Evolutionary conservation across 2,329 filamentous ascomycete species (phyloP), one percentile per base, ranked within the genome.

Genomic region (Fusarium sp.): DNA sequence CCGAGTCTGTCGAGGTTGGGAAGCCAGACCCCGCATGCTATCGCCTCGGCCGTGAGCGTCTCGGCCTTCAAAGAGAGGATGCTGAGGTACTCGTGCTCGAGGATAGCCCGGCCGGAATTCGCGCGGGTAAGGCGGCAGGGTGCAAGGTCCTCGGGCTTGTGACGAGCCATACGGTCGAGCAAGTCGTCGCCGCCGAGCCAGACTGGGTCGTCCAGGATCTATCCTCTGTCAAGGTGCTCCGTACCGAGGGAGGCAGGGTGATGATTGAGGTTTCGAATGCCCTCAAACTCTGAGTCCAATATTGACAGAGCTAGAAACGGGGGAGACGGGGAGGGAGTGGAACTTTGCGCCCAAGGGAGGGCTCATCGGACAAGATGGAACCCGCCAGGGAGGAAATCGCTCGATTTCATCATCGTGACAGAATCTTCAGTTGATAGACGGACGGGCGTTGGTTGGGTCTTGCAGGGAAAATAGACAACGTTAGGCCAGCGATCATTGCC

Each of bases 131-230:
- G 83, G 93, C 90, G 1, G 95, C 95, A 11, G 95, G 94, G 2
- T 98, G 93, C 85, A 92, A 89, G 79, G 95, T 98, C 14, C 84
- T 97, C 53, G 95, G 92, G n/a, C 84, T 98, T 62, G 90, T 93
- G 64, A 98, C 95, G 62, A 97, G 94, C 79, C 95, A 98, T 84
- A 90, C 89, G 29, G 85, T 92, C 53, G 90, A 91, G 76, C 90
- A 95, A 84, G 87, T 97, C 58, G 84, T 87, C 69, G 89, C 88
- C 55, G 94, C 94, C 6, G 92, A 90, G n/a, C 94, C 95, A 51
- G 94, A 98, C 84, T 97, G 93, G 92, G 91, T 98, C 60, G 92
- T 98, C 66, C 86, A 87, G 81, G 94, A 98, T 83, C 86, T 98
- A 84, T 86, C 87, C 66, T 95, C 93, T 73, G 90, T 97, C 71